phyloP scores from a whole-genome alignment of 768 basidiomycete genomes.

The Leccinum imitatum region DNA sequence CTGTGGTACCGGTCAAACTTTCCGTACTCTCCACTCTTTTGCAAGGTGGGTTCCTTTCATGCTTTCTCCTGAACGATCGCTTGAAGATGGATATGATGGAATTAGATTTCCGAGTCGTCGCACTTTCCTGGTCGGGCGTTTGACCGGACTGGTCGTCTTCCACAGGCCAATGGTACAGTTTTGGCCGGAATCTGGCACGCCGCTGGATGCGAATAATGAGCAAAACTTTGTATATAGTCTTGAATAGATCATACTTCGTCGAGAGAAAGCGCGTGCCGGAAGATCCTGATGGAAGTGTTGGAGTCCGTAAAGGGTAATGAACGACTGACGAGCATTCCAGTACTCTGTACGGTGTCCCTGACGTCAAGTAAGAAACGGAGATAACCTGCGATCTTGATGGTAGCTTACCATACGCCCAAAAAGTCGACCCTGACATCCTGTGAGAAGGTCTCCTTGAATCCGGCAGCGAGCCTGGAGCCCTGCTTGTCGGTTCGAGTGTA shows the following conservation, averaged over 20 bases:
- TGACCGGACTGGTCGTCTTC: conserved; percentile 31
- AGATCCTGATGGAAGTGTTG: conserved; percentile 62
- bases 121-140: neutral
- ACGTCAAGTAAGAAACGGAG: conserved; percentile 4
- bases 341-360: conserved; percentile 81
- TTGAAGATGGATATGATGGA: neutral
- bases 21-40: neutral
- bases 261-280: conserved; percentile 75
- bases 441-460: conserved; percentile 75
- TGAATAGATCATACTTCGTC: conserved; percentile 54
- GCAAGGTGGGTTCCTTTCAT: neutral
- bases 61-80: conserved; percentile 3
- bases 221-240: neutral
- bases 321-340: conserved; percentile 58
- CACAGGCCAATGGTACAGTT: conserved; percentile 51
- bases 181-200: conserved; percentile 65
- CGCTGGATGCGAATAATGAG: conserved; percentile 40
- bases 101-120: neutral
- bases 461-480: conserved; percentile 48
- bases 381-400: neutral
- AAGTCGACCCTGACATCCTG: conserved; percentile 67
- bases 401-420: conserved; percentile 69
- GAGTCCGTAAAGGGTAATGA: conserved; percentile 66
- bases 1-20: neutral
- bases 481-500: conserved; percentile 55